A percentile compares a stretch with the other conserved stretches of the same genome.
Conservation (phyloP, 495 filamentous ascomycete genomes). For the Neurospora sp. region DNA sequence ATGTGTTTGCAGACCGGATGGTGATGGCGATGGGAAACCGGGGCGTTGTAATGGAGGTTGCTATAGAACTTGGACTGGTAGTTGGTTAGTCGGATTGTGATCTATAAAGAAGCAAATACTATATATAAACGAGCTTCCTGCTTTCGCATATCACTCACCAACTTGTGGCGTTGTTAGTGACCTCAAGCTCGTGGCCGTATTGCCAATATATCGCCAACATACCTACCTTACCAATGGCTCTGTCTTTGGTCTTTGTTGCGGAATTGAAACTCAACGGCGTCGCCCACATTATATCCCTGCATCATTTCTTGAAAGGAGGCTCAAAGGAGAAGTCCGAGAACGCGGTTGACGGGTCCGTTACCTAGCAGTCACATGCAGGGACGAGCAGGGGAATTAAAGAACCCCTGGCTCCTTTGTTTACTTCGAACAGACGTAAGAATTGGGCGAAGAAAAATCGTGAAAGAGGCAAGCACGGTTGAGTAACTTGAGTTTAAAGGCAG, state of each 20-base stretch:
- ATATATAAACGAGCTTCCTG: neutral
- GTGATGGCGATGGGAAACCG: neutral
- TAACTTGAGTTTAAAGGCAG: neutral
- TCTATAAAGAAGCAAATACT: neutral
- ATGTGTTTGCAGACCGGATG: no score
- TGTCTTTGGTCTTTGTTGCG: neutral
- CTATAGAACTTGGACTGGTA: neutral
- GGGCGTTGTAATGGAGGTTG: neutral
- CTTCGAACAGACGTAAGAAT: neutral
- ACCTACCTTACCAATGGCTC: fast-evolving
- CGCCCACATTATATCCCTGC: neutral
- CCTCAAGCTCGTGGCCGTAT: neutral
- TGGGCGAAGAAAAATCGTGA: neutral
- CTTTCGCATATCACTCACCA: neutral
- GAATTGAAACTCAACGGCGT: neutral
- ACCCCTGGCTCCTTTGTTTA: neutral
- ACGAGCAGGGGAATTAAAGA: neutral
- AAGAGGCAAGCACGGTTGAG: neutral
- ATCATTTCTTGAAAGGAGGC: neutral
- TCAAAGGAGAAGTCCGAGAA: neutral
- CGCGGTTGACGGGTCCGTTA: neutral
- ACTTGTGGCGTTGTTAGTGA: neutral
- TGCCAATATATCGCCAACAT: neutral
- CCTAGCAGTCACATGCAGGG: neutral
- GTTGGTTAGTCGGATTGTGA: neutral